Evolutionary conservation across 2,329 filamentous ascomycete species (phyloP), one percentile per base, ranked within the genome.

Genomic region (Aspergillus hiratsukae): DNA sequence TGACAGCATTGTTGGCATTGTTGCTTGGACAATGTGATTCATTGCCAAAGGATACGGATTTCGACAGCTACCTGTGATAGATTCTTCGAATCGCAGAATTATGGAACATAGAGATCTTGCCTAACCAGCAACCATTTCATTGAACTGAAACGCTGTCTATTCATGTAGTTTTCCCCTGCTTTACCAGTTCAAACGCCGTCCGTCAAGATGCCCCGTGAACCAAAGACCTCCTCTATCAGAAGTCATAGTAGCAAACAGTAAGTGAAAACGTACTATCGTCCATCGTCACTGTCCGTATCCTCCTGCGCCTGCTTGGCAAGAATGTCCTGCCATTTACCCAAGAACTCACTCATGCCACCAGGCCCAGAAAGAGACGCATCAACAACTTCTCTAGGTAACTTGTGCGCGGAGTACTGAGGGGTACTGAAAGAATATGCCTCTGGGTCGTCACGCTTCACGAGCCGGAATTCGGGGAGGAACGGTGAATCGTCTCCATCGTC

Each of bases 401-500:
- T 99, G 70, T 97, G 93, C 3, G 94, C 93, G 59, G 91, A 96
- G 73, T 96, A 97, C 67, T 93, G 89, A 1, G 91, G 84, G 4
- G 89, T 88, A 62, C 84, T 86, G 70, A 97, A 95, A 64, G 88
- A 89, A 70, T 91, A 94, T 1, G 92, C 92, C 58, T 93, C 89
- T 0, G 92, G 91, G 63, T 97, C 93, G 61, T 93, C 88, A 70
- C 87, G 86, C 64, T 87, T 85, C 49, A 99, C 84, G 8, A 97
- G 80, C 45, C 93, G 82, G 62, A 99, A 82, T 72, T 97, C 92
- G 0, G 91, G 89, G 4, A 81, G 80, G 68, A 83, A 85, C 7
- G 81, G 71, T 17, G 81, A 74, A 35, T 71, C 64, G 3, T 69
- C 63, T 14, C 82, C 77, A 0, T 80, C 80, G 1, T 80, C 80